Percentiles rank a stretch among this genome's conserved stretches.
phyloP scores from a whole-genome alignment of 2,329 filamentous ascomycete genomes.

The Colletotrichum cuscutae region DNA sequence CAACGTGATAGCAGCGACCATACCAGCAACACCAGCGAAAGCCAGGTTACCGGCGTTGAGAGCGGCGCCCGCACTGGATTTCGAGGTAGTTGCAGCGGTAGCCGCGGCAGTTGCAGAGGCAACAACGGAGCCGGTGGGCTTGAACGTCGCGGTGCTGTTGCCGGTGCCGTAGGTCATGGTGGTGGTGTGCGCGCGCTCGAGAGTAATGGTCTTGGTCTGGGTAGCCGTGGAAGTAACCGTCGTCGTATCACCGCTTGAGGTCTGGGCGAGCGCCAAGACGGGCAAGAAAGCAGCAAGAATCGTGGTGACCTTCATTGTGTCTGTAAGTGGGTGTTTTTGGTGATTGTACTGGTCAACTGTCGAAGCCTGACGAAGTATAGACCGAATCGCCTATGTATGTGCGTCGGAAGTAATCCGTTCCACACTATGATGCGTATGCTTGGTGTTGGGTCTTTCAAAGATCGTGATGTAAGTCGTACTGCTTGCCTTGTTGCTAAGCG shows the following conservation, averaged over 20 bases:
- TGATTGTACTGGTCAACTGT: slow-evolving; percentile 31
- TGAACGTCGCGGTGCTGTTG: slow-evolving; percentile 49
- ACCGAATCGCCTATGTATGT: slow-evolving; percentile 12
- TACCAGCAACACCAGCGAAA: slow-evolving; percentile 60
- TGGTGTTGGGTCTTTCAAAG: slow-evolving; percentile 10
- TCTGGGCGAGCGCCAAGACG: slow-evolving; percentile 61
- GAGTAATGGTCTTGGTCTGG: slow-evolving; percentile 55
- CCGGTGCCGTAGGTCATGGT: slow-evolving; percentile 51
- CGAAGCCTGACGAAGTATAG: slow-evolving; percentile 40
- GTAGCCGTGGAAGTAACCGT: slow-evolving; percentile 61
- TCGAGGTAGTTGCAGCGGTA: slow-evolving; percentile 37
- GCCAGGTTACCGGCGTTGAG: slow-evolving; percentile 57
- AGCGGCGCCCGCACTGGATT: slow-evolving; percentile 43
- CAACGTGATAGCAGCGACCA: slow-evolving; percentile 61
- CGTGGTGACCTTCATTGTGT: slow-evolving; percentile 52
- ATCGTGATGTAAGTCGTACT: not conserved
- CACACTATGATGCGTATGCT: slow-evolving; percentile 23
- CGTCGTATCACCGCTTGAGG: slow-evolving; percentile 44
- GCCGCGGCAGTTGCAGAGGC: slow-evolving; percentile 35
- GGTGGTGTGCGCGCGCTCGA: slow-evolving; percentile 49
- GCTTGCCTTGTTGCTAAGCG: not conserved
- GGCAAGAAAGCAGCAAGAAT: slow-evolving; percentile 63
- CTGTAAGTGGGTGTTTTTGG: slow-evolving; percentile 25
- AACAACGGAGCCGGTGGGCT: slow-evolving; percentile 36
- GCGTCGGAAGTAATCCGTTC: slow-evolving; percentile 23